Percentiles rank a stretch among this genome's conserved stretches.
Evolutionary conservation across 345 rosid species (phyloP).

Genomic region (Fremontodendron californicum): DNA sequence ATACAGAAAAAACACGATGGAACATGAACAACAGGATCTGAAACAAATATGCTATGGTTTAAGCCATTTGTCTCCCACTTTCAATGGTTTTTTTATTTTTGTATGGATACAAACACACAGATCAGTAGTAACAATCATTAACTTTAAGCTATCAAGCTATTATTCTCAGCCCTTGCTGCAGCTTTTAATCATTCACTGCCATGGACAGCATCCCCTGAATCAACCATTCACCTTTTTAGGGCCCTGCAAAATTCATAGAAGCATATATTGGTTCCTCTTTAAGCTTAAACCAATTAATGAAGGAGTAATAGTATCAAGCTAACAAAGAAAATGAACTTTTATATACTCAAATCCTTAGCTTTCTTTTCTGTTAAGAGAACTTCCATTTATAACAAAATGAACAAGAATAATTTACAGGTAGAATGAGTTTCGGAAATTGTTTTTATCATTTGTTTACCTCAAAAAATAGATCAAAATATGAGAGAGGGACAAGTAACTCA

Average conservation of each 20-base stretch:
- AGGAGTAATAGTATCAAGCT: not conserved
- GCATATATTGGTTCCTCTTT: not conserved
- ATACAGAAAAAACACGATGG: not conserved
- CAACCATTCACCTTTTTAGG: not conserved
- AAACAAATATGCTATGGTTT: not conserved
- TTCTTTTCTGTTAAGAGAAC: not conserved
- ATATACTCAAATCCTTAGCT: not conserved
- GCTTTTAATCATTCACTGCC: not conserved
- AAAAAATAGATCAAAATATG: not conserved
- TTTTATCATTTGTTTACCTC: not conserved
- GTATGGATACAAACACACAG: no score
- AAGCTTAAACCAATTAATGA: not conserved
- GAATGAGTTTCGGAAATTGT: not conserved
- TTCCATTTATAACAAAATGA: not conserved
- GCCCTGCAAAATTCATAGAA: not conserved
- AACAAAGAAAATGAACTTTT: not conserved
- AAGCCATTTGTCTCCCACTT: not conserved
- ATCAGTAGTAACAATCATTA: not conserved
- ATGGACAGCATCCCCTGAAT: not conserved
- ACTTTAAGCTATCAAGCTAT: conserved; percentile 5
- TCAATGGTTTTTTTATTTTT: not conserved
- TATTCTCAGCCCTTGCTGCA: not conserved
- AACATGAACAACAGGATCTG: not conserved
- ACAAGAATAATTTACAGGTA: not conserved
- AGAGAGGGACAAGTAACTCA: not conserved